Conservation (phyloP, 345 rosid species). For the Passiflora organensis region DNA sequence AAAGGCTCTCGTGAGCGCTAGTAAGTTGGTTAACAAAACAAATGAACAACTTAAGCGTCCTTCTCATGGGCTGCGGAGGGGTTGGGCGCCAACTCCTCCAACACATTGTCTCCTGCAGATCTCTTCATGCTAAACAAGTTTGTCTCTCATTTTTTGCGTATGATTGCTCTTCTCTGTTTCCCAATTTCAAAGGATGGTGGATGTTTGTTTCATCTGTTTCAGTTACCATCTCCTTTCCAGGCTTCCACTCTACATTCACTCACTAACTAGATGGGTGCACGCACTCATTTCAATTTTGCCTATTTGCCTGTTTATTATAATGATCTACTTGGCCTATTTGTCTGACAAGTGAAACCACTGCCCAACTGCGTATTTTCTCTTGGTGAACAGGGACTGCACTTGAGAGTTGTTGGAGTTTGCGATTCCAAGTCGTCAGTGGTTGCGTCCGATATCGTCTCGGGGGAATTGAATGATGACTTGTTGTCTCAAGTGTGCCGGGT, state of each 20-base stretch:
- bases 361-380: too few species aligned
- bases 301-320: too few species aligned
- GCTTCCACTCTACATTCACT: too few species aligned
- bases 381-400: conserved; percentile 51
- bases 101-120: conserved; percentile 79
- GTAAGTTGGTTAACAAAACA: too few species aligned
- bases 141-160: not conserved
- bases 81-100: conserved; percentile 86
- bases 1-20: too few species aligned
- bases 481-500: conserved; percentile 52
- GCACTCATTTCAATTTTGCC: too few species aligned
- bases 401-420: conserved; percentile 75
- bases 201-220: too few species aligned
- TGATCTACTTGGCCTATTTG: too few species aligned
- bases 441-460: conserved; percentile 37
- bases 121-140: conserved; percentile 70
- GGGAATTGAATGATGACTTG: conserved; percentile 50
- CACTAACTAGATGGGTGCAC: too few species aligned
- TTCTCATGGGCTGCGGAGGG: conserved; percentile 83
- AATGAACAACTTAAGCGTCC: conserved; percentile 64
- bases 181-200: not conserved
- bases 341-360: too few species aligned
- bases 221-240: too few species aligned
- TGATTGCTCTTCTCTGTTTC: not conserved
- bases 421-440: conserved; percentile 64